A percentile compares a stretch with the other conserved stretches of the same genome.
Evolutionary conservation across 2,329 filamentous ascomycete species (phyloP).

Genomic region (Helicocarpus griseus): DNA sequence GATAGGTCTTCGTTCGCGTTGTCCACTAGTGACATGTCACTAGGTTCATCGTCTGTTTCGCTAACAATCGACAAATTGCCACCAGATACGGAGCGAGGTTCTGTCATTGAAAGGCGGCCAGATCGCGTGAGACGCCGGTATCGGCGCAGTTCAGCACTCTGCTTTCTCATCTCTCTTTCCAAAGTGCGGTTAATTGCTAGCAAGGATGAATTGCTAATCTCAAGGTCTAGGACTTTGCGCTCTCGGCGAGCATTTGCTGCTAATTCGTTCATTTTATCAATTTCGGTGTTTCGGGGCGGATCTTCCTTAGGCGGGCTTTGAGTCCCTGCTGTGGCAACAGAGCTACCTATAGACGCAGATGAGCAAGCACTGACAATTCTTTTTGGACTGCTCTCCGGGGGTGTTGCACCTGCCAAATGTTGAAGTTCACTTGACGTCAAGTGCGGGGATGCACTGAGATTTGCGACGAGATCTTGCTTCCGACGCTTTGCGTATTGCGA

Average conservation of each 20-base stretch:
- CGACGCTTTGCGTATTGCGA: slow-evolving; percentile 7
- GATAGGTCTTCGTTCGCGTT: slow-evolving; percentile 27
- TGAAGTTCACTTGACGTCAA: background rate
- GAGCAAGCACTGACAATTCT: slow-evolving; percentile 5
- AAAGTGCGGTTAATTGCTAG: slow-evolving; percentile 90
- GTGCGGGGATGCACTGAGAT: background rate
- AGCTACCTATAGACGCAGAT: slow-evolving; percentile 8
- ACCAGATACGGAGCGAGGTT: slow-evolving; percentile 38
- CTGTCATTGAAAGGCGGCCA: slow-evolving; percentile 57
- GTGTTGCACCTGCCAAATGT: background rate
- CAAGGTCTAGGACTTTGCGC: slow-evolving; percentile 87
- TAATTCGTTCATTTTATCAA: slow-evolving; percentile 53
- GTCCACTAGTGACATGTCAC: slow-evolving; percentile 20
- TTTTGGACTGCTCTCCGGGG: background rate
- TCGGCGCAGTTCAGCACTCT: slow-evolving; percentile 76
- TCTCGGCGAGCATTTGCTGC: slow-evolving; percentile 84
- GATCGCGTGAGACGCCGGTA: slow-evolving; percentile 78
- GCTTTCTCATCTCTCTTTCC: slow-evolving; percentile 83
- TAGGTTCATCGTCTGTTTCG: slow-evolving; percentile 31
- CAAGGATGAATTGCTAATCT: slow-evolving; percentile 92
- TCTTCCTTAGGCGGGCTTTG: slow-evolving; percentile 11
- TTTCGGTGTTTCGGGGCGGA: background rate
- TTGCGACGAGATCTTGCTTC: slow-evolving; percentile 5
- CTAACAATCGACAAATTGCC: slow-evolving; percentile 36
- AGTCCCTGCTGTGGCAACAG: background rate